Percentiles rank a stretch among this genome's conserved stretches.
phyloP scores from a whole-genome alignment of 495 filamentous ascomycete genomes.

The Penicillium steckii region DNA sequence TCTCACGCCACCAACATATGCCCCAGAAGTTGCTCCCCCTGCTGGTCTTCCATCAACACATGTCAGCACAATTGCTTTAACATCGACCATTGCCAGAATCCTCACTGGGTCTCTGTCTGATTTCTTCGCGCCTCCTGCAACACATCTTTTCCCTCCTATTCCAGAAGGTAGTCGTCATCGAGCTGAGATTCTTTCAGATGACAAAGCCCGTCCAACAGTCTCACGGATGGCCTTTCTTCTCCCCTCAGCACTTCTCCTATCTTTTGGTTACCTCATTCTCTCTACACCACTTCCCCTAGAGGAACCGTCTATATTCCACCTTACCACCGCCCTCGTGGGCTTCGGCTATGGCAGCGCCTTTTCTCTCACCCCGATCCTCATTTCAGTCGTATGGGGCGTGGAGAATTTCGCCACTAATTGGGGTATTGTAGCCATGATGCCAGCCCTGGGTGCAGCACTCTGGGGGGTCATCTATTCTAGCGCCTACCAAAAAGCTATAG shows the following conservation, averaged over 20 bases:
- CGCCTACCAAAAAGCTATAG: constrained; percentile 69
- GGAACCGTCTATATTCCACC: constrained; percentile 67
- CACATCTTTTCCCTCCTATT: constrained; percentile 37
- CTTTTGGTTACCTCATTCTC: constrained; percentile 71
- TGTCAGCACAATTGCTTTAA: constrained; percentile 86
- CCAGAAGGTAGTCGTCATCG: constrained; percentile 25
- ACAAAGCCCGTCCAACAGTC: constrained; percentile 48
- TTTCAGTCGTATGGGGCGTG: constrained; percentile 93
- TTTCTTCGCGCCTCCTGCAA: constrained; percentile 69
- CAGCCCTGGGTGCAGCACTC: constrained; percentile 76
- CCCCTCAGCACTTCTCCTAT: constrained; percentile 69
- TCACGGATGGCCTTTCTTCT: constrained; percentile 82
- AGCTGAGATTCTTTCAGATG: constrained; percentile 16
- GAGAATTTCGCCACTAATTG: constrained; percentile 99
- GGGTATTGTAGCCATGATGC: constrained; percentile 90
- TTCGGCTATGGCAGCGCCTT: constrained; percentile 92
- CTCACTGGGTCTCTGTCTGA: constrained; percentile 84
- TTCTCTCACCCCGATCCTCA: constrained; percentile 83
- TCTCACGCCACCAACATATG: constrained; percentile 61
- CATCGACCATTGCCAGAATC: constrained; percentile 85
- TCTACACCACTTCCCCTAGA: constrained; percentile 70
- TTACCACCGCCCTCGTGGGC: constrained; percentile 77
- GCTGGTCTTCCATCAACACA: constrained; percentile 77
- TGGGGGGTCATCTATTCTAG: constrained; percentile 83
- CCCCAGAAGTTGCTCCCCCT: constrained; percentile 48